A percentile compares a stretch with the other conserved stretches of the same genome.
Conservation (phyloP, 805 yeast genomes). For the Candida orba region DNA sequence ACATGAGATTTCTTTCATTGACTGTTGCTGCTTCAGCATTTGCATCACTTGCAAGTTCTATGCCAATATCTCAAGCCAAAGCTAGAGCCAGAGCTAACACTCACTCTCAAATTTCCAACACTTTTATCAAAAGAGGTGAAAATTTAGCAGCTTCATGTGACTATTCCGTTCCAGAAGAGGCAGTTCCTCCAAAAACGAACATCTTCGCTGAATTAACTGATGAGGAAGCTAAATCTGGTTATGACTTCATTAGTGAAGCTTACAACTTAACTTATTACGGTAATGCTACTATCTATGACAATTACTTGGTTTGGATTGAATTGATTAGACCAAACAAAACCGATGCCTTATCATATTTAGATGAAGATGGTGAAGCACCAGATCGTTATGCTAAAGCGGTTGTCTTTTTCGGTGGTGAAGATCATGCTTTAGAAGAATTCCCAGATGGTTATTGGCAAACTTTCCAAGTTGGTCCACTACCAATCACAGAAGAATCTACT, state of each 20-base stretch:
- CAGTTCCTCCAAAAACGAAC: constrained; percentile 14
- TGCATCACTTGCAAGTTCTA: not conserved
- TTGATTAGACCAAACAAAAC: constrained; percentile 23
- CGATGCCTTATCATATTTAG: constrained; percentile 20
- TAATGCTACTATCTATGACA: constrained; percentile 19
- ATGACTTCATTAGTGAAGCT: constrained; percentile 7
- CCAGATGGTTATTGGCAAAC: constrained; percentile 23
- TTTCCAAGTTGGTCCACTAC: constrained; percentile 20
- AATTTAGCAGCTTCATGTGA: not conserved
- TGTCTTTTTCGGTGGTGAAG: constrained; percentile 22
- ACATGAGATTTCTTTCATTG: not conserved
- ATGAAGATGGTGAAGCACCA: constrained; percentile 16
- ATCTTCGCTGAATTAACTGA: constrained; percentile 19
- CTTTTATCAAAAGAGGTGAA: not conserved
- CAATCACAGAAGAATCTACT: constrained; percentile 7
- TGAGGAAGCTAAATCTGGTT: constrained; percentile 16
- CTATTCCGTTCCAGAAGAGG: constrained; percentile 11
- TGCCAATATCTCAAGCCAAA: constrained; percentile 1
- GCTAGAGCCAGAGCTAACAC: not conserved
- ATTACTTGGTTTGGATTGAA: constrained; percentile 21
- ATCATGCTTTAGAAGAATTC: constrained; percentile 14
- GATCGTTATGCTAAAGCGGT: constrained; percentile 18
- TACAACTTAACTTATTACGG: constrained; percentile 16
- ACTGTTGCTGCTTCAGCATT: not conserved
- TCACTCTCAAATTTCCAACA: not conserved